Evolutionary conservation across 345 rosid genomes (phyloP), one percentile per base, ranked within the genome.

Genomic region (Cardamine resedifolia): DNA sequence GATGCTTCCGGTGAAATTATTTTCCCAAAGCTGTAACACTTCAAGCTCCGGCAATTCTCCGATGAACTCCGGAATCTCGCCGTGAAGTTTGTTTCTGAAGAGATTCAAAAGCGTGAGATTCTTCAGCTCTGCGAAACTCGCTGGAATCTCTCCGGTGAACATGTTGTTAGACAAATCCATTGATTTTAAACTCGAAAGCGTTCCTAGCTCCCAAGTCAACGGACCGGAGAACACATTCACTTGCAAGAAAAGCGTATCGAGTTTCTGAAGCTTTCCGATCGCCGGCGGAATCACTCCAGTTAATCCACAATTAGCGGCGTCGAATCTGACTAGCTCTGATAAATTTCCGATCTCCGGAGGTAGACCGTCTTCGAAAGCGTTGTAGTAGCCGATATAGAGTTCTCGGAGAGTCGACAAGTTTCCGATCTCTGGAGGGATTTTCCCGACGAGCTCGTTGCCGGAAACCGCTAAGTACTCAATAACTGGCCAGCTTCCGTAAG

Each of bases 21-120:
- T 92, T 41, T 90, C 98, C 96, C 98, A 92, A 19, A 92, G 64
- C 85, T 90, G 98, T 56, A 92, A 66, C 72, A 92, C 98, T 66
- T 92, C 87, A 8, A 90, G 88, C 75, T 74, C 67, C 39, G 98
- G 96, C 24, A 92, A 52, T 2, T 84, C 90, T 14, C 87, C 96
- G 68, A 92, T 79, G 48, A 88, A 88, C 79, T 85, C 89, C 9
- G 96, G 98, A 66, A 92, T 88, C 23, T 83, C 81, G 0, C 98
- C 93, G 72, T 88, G 83, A 6, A 92, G 91, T 66, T 86, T 88
- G 87, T 92, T 92, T 58, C 96, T 78, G 52, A 92, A 92, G 43
- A 92, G 88, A 77, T 90, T 87, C 73, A 90, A 72, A 0, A 92
- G 80, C 21, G 90, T 92, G 68, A 92, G 64, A 73, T 92, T 90